phyloP scores from a whole-genome alignment of 768 basidiomycete species.

The Collybiopsis confluens region DNA sequence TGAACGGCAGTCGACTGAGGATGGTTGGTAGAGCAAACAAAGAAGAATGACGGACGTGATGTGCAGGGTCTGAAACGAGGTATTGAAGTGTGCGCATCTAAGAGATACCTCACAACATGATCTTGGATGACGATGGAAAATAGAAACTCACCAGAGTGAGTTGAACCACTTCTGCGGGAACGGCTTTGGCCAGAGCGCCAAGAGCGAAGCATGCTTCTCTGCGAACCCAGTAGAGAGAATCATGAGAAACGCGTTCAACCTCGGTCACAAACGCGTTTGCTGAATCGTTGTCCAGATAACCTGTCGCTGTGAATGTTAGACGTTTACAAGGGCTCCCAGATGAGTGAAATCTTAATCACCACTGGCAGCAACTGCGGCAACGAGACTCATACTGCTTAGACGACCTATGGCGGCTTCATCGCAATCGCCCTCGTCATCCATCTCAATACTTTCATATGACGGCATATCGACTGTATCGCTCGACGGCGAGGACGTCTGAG shows the following conservation, averaged over 20 bases:
- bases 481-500: neutral
- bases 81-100: conserved; percentile 80
- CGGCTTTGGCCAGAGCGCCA: conserved; percentile 83
- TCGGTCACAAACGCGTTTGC: conserved; percentile 69
- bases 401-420: conserved; percentile 84
- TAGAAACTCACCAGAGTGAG: conserved; percentile 50
- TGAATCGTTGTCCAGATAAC: conserved; percentile 50
- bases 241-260: conserved; percentile 61
- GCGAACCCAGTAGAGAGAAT: conserved; percentile 73
- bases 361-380: conserved; percentile 81
- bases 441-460: conserved; percentile 7
- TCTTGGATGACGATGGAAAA: neutral
- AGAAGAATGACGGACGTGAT: conserved; percentile 86
- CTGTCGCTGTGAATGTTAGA: conserved; percentile 25
- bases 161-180: conserved; percentile 68
- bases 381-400: conserved; percentile 88
- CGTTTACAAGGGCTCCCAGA: neutral
- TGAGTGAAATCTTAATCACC: conserved; percentile 45
- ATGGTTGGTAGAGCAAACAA: conserved; percentile 83
- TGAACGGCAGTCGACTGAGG: conserved; percentile 56
- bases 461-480: neutral
- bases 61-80: conserved; percentile 62
- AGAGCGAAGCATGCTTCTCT: conserved; percentile 86
- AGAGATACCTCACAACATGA: neutral
- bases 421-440: conserved; percentile 37